Evolutionary conservation across 345 rosid species (phyloP), one percentile per base, ranked within the genome.

Genomic region (Salix arbutifolia): DNA sequence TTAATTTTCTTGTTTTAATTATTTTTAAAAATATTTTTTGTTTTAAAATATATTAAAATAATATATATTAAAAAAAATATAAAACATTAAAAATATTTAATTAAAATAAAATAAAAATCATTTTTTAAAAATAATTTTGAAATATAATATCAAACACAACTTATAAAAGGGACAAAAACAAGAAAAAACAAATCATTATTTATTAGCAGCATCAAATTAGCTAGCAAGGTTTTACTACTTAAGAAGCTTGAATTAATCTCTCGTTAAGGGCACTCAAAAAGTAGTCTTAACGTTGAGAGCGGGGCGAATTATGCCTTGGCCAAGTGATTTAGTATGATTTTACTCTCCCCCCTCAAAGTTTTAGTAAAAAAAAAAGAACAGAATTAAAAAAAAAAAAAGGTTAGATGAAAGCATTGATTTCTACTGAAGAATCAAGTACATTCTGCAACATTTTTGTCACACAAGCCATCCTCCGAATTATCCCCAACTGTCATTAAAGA

Each of bases 361-460:
- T 58, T 9, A 58, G 62, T n/a, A 11, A n/a, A 0, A 9, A 10
- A 1, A 58, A 4, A 21, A 58, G 62, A 4, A 4, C 17, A 52
- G 21, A 31, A 58, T 18, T 16, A 73, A 61, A 48, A n/a, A n/a
- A n/a, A n/a, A n/a, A n/a, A n/a, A n/a, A 4, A 60, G 10, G 52
- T 21, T 21, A 23, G 53, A 25, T 61, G 53, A 50, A 18, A 14
- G 25, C 23, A 61, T 38, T 40, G 46, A 62, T 73, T 70, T 48
- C 66, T n/a, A 21, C 38, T 37, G 44, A 62, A 74, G 65, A 74
- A 72, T 79, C 74, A 77, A 40, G 31, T 61, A 38, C 56, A 56
- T 67, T 58, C 72, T 69, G 82, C 78, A 74, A 69, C 58, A 68
- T 68, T 73, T 75, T 73, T 75, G 70, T 46, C 62, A 21, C 62